Base-by-base conservation (phyloP, 2,329 filamentous ascomycete genomes). In the Ophiostoma sp. region DNA sequence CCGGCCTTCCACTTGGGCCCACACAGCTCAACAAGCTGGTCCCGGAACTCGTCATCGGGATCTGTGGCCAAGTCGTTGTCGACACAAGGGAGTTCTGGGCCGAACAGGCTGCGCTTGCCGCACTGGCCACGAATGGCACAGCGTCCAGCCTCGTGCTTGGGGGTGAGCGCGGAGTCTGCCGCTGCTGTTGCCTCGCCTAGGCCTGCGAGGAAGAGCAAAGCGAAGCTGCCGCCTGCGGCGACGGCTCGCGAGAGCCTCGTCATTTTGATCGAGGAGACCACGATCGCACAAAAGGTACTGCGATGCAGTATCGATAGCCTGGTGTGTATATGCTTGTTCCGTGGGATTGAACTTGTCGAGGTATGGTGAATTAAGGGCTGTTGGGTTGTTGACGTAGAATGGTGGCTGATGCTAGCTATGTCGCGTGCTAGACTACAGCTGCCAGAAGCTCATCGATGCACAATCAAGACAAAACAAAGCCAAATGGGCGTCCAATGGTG, bases 81-180 rank as follows among this genome's bases (percentile, higher is more conserved):
- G 14, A 93, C 88, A 76, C 95, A 99, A 4, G 95, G 95, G 70
- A 98, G 83, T 73, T 96, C 87, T 69, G 92, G 90, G 68, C 93
- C 92, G 75, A 98, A 98, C 77, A 95, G 90, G 71, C 89, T 89
- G 79, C 94, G 89, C 78, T 93, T 93, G 64, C 95, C 95, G 76
- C 95, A 99, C 72, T 96, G 90, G 7, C 93, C 93, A 65, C 94
- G 87, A 71, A 98, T 92, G 0, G 94, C 92, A 78, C 94, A 98
- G 72, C 94, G 86, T 55, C 94, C 94, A 65, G 89, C 82, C 78
- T 97, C 93, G 74, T 97, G 94, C 72, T 87, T 91, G 1, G 83
- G 81, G 0, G 85, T 87, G 69, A 76, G 77, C 64, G 75, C 73
- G 16, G 73, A 73, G 68, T 71, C 74, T 49, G 75, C 71, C 8